Evolutionary conservation across 2,329 filamentous ascomycete genomes (phyloP).

Genomic region (Zelopaecilomyces penicillatus): DNA sequence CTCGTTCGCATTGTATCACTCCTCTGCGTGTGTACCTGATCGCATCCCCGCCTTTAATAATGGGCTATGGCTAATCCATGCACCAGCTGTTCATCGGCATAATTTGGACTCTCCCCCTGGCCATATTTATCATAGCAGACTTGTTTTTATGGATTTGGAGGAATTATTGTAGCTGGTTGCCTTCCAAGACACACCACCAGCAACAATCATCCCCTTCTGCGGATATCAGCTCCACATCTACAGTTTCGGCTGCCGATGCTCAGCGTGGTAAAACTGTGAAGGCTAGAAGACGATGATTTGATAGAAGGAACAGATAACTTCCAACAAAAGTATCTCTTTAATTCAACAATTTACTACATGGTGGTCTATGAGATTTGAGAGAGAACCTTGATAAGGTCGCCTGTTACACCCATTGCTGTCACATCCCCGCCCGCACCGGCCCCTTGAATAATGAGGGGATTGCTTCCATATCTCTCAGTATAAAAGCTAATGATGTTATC

Average conservation of each 20-base stretch:
- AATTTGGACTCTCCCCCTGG: constrained; percentile 37
- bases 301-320: too few species aligned
- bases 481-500: constrained; percentile 99
- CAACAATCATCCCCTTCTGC: background rate
- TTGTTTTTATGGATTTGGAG: constrained; percentile 46
- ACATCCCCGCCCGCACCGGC: constrained; percentile 91
- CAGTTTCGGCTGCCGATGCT: too few species aligned
- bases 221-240: too few species aligned
- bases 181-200: constrained; percentile 2
- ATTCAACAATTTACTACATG: constrained; percentile 10
- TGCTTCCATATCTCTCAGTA: constrained; percentile 85
- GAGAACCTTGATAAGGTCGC: constrained; percentile 83
- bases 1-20: constrained; percentile 29
- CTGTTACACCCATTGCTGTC: constrained; percentile 96
- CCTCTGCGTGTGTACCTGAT: constrained; percentile 25
- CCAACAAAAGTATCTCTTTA: constrained; percentile 3
- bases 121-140: constrained; percentile 42
- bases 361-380: constrained; percentile 49
- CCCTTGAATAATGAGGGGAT: constrained; percentile 89
- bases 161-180: constrained; percentile 20
- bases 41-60: background rate
- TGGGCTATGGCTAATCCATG: constrained; percentile 4
- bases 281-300: too few species aligned
- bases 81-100: constrained; percentile 36
- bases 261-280: background rate